Evolutionary conservation across 768 basidiomycete species (phyloP), one percentile per base, ranked within the genome.

Genomic region (Lactarius hatsudake): DNA sequence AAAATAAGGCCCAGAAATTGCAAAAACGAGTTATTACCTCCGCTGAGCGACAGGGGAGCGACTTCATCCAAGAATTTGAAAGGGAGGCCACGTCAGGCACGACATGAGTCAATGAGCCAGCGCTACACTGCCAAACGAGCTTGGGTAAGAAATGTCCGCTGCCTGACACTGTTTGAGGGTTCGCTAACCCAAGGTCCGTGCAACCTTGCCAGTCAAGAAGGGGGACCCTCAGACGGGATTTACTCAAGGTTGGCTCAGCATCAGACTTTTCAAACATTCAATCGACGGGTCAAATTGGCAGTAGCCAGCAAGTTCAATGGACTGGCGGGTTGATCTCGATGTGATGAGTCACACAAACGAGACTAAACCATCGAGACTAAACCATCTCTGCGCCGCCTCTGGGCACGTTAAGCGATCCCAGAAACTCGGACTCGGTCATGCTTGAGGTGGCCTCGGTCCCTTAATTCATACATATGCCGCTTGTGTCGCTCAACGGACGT

Each of bases 401-500:
- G 51, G 13, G 6, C 26, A 26, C 12, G 13, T 53, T 28, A 53
- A 53, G 51, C 51, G 51, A 53, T 6, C 26, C 55, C 55, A 34
- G 55, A 34, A 56, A 32, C 18, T 56, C 10, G 18, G 55, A 20
- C 30, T 32, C 55, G 10, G 30, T 2, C 18, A 56, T 56, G 28
- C 55, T 32, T 34, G 10, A 10, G 55, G 55, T 34, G 12, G 55
- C 55, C 8, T 30, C 30, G 55, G 30, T 56, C 55, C 17, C 55
- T 56, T 32, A 56, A n/a, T 34, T 30, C 55, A 34, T 30, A 30
- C 2, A 6, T 8, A 32, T 30, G 30, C 28, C 55, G 6, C 32
- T 56, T 56, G 32, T 34, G 20, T 56, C 30, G 20, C 55, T 56
- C 55, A 56, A 56, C 17, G 55, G 55, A 56, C 55, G 55, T 56